These are phyloP conservation scores for Boletus huronensis DNA, from an alignment of 768 basidiomycete species.

Conservation along the genomic window DNA sequence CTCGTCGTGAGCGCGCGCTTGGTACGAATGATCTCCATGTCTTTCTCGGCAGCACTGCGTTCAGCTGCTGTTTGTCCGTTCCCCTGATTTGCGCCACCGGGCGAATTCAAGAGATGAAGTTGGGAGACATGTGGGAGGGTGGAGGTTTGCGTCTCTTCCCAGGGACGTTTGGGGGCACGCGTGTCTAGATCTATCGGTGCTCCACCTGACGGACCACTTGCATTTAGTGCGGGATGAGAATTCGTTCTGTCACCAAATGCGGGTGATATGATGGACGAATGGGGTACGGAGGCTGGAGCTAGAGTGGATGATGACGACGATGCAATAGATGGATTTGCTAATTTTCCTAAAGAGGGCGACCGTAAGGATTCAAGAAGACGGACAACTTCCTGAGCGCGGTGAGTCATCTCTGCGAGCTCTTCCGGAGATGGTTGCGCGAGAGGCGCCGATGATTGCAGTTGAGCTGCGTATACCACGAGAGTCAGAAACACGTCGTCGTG, in stretches of 20 bases:
- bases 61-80: conserved; percentile 34
- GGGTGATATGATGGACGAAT: conserved; percentile 18
- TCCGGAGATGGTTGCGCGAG: conserved; percentile 49
- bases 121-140: conserved; percentile 23
- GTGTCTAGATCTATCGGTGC: conserved; percentile 27
- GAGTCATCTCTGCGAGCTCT: conserved; percentile 69
- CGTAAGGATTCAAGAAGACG: conserved; percentile 52
- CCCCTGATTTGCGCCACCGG: conserved; percentile 9
- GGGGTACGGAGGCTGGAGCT: conserved; percentile 7
- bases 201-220: conserved; percentile 20
- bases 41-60: conserved; percentile 70
- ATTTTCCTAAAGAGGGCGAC: conserved; percentile 21
- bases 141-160: conserved; percentile 54
- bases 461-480: conserved; percentile 18
- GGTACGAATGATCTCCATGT: conserved; percentile 81
- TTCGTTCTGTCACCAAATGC: conserved; percentile 21
- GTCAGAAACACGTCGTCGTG: conserved; percentile 1
- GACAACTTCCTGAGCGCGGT: conserved; percentile 62
- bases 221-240: conserved; percentile 30
- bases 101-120: conserved; percentile 21
- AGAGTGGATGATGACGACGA: conserved; percentile 15
- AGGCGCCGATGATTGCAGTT: conserved; percentile 42
- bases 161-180: conserved; percentile 71
- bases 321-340: conserved; percentile 10
- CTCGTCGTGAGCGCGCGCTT: conserved; percentile 72